phyloP scores from a whole-genome alignment of 2,329 filamentous ascomycete species.

The Bipolaris bicolor region DNA sequence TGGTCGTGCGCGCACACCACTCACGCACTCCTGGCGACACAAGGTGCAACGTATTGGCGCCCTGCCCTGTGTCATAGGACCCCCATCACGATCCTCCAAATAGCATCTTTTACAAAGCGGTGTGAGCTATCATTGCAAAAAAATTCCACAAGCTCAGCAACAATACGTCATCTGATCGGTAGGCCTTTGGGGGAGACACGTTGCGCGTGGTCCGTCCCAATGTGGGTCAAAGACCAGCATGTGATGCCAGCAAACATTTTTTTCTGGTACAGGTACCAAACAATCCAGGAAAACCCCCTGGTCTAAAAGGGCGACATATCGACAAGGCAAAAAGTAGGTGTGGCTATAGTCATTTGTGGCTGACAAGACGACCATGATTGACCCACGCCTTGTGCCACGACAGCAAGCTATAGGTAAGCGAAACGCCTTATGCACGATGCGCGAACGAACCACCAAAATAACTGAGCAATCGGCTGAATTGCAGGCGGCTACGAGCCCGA shows the following conservation, averaged over 20 bases:
- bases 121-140: slow-evolving; percentile 15
- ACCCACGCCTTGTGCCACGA: slow-evolving; percentile 9
- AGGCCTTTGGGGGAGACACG: slow-evolving; percentile 22
- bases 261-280: slow-evolving; percentile 3
- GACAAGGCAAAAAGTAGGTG: slow-evolving; percentile 6
- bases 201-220: slow-evolving; percentile 21
- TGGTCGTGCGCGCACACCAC: slow-evolving; percentile 13
- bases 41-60: slow-evolving; percentile 9
- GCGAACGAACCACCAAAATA: neutral
- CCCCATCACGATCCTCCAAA: slow-evolving; percentile 9
- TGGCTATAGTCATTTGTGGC: slow-evolving; percentile 12
- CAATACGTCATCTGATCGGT: slow-evolving; percentile 17
- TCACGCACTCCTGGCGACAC: slow-evolving; percentile 11
- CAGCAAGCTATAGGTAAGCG: slow-evolving; percentile 8
- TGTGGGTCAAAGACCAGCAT: slow-evolving; percentile 17
- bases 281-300: neutral
- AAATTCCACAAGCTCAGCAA: slow-evolving; percentile 12
- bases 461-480: slow-evolving; percentile 13
- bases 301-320: neutral
- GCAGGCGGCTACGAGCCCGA: neutral
- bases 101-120: slow-evolving; percentile 19
- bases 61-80: slow-evolving; percentile 3
- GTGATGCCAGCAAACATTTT: slow-evolving; percentile 19
- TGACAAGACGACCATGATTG: slow-evolving; percentile 6
- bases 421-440: slow-evolving; percentile 1